Evolutionary conservation across 2,329 filamentous ascomycete genomes (phyloP), one percentile per base, ranked within the genome.

Genomic region (Rugonectria rugulosa): DNA sequence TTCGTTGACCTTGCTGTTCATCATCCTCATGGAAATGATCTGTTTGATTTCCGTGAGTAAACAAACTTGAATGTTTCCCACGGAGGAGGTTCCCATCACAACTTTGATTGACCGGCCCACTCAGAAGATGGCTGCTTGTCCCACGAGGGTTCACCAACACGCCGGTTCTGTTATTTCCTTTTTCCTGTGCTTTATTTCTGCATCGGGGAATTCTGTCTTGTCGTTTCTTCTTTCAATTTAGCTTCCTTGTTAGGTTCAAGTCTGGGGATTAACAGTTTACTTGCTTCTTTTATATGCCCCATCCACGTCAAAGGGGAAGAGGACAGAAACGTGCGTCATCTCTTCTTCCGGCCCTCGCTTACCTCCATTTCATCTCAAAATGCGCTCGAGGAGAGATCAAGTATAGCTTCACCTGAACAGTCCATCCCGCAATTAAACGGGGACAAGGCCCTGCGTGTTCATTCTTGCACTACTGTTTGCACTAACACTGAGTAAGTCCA

Each of bases 361-460:
- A 17, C 15, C 5, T 20, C 15, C 32, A 6, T 17, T 36, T 20
- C 11, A 7, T 27, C 6, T 27, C 11, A 15, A 36, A 15, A 5
- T 17, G 9, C 34, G 19, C 32, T 26, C 5, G 20, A 11, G 11
- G 27, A 29, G 32, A 17, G 12, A 41, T 41, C 10, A 36, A 34
- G 23, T 43, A 19, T 36, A 40, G 37, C 47, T 21, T 50, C 38
- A 36, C 21, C 38, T 34, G 47, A 50, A 50, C 24, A 21, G 14
- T 27, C 37, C 34, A 40, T 42, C 47, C 47, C 37, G 29, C 47
- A 50, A 43, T 27, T 29, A 42, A 50, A 42, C 47, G 27, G 37
- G 27, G 24, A 34, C 29, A 27, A 50, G 40, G 12, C 47, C 38
- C 34, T n/a, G n/a, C n/a, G n/a, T n/a, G n/a, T n/a, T n/a, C n/a